Conservation (phyloP, 2,329 filamentous ascomycete species). For the Diaporthe eres region DNA sequence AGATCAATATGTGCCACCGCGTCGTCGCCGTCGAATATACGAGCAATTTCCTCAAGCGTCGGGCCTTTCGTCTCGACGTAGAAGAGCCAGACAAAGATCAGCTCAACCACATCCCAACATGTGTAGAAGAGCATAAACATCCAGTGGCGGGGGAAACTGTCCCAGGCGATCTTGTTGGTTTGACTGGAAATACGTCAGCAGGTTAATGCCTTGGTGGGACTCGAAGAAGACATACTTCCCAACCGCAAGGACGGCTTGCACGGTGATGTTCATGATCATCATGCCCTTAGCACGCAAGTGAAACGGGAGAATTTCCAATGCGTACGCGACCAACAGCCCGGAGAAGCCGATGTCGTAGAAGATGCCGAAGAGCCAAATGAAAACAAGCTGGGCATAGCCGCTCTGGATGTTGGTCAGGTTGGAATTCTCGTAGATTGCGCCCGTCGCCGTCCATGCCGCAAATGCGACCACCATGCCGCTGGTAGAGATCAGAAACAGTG, state of each 20-base stretch:
- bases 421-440: conserved; percentile 64
- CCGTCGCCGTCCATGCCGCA: conserved; percentile 62
- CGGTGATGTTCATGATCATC: conserved; percentile 75
- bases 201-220: fast-evolving
- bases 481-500: conserved; percentile 63
- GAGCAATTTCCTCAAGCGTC: conserved; percentile 78
- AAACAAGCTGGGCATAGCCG: conserved; percentile 68
- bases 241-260: conserved; percentile 73
- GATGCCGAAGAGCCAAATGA: conserved; percentile 72
- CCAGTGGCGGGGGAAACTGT: conserved; percentile 71
- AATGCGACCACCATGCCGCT: conserved; percentile 63
- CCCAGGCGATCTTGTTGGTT: conserved; percentile 75
- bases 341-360: conserved; percentile 74
- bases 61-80: conserved; percentile 80
- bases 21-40: conserved; percentile 78
- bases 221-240: conserved; percentile 64
- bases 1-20: conserved; percentile 70
- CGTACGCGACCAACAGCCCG: conserved; percentile 69
- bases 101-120: conserved; percentile 72
- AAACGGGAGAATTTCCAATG: conserved; percentile 72
- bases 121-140: conserved; percentile 78
- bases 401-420: conserved; percentile 52
- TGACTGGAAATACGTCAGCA: conserved; percentile 55
- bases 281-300: conserved; percentile 70
- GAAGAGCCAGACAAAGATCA: conserved; percentile 75